Evolutionary conservation across 345 rosid species (phyloP).

Genomic region (Gossypium stocksii): DNA sequence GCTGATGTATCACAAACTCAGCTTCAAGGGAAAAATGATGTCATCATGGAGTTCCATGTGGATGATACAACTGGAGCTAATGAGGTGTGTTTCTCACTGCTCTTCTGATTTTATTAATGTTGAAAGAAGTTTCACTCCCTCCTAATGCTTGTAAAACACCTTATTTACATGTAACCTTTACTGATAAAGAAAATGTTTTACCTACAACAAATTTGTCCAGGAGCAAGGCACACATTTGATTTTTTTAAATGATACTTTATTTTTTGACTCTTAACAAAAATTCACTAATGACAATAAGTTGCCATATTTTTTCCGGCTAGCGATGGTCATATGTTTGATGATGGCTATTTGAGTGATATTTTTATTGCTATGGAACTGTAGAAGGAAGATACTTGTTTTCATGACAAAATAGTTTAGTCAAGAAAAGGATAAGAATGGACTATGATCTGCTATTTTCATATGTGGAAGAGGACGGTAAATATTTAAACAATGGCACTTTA

Average conservation of each 20-base stretch:
- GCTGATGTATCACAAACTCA: constrained; percentile 93
- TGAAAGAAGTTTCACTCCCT: neutral
- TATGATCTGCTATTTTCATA: neutral
- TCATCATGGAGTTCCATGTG: constrained; percentile 87
- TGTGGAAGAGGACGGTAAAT: neutral
- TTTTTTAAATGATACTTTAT: no score
- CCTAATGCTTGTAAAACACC: neutral
- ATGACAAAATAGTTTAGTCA: neutral
- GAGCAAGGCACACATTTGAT: neutral
- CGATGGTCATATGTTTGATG: no score
- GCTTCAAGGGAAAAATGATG: constrained; percentile 91
- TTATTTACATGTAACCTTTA: neutral
- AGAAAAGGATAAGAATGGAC: neutral
- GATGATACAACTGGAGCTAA: no score
- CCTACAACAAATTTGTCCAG: neutral
- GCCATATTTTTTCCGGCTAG: neutral
- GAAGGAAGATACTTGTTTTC: neutral
- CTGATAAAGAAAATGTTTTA: neutral
- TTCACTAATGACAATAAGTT: no score
- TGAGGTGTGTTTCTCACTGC: constrained; percentile 32
- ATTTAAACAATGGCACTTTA: neutral
- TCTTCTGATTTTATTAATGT: neutral
- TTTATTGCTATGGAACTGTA: neutral
- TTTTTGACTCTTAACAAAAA: no score
- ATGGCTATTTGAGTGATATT: neutral